A percentile compares a stretch with the other conserved stretches of the same genome.
Evolutionary conservation across 306 rosid genomes (phyloP).

Genomic region (Pyrus bretschneideri): DNA sequence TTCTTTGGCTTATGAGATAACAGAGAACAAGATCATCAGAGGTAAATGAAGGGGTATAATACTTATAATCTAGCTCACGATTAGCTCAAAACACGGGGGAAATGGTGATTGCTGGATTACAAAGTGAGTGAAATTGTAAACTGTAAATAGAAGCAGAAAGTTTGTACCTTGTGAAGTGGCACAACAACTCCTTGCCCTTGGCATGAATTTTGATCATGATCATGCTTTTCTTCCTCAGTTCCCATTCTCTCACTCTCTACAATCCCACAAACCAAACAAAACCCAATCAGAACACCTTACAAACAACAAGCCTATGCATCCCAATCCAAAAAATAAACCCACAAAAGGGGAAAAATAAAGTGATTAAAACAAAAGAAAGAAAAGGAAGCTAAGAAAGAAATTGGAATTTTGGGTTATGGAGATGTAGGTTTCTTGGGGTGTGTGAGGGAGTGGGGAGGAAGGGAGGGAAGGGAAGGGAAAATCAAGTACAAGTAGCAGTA

Average conservation of each 20-base stretch:
- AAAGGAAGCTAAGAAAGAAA: background rate
- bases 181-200: slow-evolving; percentile 33
- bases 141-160: background rate
- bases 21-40: background rate
- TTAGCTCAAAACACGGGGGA: background rate
- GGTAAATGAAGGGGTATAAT: background rate
- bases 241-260: slow-evolving; percentile 29
- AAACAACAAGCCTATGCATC: slow-evolving; percentile 2
- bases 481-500: background rate
- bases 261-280: slow-evolving; percentile 17
- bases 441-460: background rate
- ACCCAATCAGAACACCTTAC: slow-evolving; percentile 6
- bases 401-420: background rate
- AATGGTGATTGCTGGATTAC: background rate
- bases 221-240: slow-evolving; percentile 35
- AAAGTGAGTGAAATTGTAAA: background rate
- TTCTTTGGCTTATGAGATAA: background rate
- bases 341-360: no score
- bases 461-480: background rate
- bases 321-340: background rate
- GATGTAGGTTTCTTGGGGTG: background rate
- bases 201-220: slow-evolving; percentile 17
- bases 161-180: slow-evolving; percentile 45
- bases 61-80: background rate
- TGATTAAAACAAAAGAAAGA: background rate